Conservation (phyloP, 2,329 filamentous ascomycete species). For the Aspergillus versicolor region DNA sequence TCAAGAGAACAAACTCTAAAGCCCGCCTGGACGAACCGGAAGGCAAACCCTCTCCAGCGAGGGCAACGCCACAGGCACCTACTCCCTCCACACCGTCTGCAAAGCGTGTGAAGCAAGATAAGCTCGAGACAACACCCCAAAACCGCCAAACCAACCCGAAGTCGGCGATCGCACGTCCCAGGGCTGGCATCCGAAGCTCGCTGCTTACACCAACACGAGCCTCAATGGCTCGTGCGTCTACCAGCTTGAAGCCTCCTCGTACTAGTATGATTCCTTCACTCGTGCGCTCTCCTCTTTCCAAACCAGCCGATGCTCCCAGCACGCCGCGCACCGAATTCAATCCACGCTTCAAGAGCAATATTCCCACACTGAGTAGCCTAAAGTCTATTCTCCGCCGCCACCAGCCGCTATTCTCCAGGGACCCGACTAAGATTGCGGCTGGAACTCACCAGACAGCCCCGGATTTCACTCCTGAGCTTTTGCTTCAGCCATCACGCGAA, state of each 20-base stretch:
- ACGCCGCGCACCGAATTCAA: slow-evolving; percentile 50
- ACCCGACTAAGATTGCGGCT: slow-evolving; percentile 59
- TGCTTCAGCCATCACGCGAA: slow-evolving; percentile 38
- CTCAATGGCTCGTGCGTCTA: slow-evolving; percentile 60
- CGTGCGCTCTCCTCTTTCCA: slow-evolving; percentile 52
- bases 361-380: slow-evolving; percentile 55
- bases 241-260: slow-evolving; percentile 55
- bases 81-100: slow-evolving; percentile 46
- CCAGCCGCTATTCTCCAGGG: slow-evolving; percentile 58
- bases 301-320: slow-evolving; percentile 47
- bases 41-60: slow-evolving; percentile 40
- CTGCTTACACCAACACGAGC: slow-evolving; percentile 78
- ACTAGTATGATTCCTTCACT: slow-evolving; percentile 56
- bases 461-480: slow-evolving; percentile 51
- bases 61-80: slow-evolving; percentile 30
- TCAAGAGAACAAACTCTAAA: slow-evolving; percentile 59
- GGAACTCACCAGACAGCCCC: slow-evolving; percentile 53
- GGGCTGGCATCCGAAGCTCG: slow-evolving; percentile 50
- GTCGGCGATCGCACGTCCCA: slow-evolving; percentile 36
- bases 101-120: slow-evolving; percentile 70
- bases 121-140: slow-evolving; percentile 68
- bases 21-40: slow-evolving; percentile 64
- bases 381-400: slow-evolving; percentile 65
- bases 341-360: slow-evolving; percentile 38
- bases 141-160: slow-evolving; percentile 45